These are phyloP conservation scores for Calonectria pteridis DNA, from an alignment of 2,329 filamentous ascomycete genomes.

Conservation along the genomic window DNA sequence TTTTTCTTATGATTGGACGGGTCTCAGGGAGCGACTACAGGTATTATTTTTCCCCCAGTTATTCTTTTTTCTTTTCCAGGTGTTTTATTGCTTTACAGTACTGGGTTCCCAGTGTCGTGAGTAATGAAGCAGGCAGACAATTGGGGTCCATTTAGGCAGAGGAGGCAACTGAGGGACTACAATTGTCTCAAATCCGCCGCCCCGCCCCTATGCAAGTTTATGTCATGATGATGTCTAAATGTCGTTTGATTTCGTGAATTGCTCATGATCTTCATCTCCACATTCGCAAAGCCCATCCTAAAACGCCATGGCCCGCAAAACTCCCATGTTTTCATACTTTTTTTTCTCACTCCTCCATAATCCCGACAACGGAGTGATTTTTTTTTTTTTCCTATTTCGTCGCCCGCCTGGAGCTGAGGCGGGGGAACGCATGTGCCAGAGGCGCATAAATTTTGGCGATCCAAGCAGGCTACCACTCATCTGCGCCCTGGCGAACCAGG, in stretches of 20 bases:
- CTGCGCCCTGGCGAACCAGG: constrained; percentile 31
- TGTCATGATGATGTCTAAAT: neutral
- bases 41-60: too few species aligned
- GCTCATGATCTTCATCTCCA: neutral
- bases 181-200: neutral
- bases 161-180: too few species aligned
- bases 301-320: neutral
- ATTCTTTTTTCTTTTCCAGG: too few species aligned
- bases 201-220: neutral
- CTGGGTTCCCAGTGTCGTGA: too few species aligned
- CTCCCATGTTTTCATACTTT: neutral
- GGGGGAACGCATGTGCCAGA: too few species aligned
- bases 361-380: neutral
- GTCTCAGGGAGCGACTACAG: too few species aligned
- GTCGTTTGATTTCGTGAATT: neutral
- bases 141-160: too few species aligned
- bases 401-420: neutral
- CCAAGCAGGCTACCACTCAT: constrained; percentile 26
- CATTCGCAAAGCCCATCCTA: neutral
- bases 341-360: neutral
- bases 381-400: neutral
- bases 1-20: too few species aligned
- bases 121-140: too few species aligned
- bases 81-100: too few species aligned
- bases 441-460: neutral